Evolutionary conservation across 495 filamentous ascomycete species (phyloP).

Genomic region (Penicillium manginii): DNA sequence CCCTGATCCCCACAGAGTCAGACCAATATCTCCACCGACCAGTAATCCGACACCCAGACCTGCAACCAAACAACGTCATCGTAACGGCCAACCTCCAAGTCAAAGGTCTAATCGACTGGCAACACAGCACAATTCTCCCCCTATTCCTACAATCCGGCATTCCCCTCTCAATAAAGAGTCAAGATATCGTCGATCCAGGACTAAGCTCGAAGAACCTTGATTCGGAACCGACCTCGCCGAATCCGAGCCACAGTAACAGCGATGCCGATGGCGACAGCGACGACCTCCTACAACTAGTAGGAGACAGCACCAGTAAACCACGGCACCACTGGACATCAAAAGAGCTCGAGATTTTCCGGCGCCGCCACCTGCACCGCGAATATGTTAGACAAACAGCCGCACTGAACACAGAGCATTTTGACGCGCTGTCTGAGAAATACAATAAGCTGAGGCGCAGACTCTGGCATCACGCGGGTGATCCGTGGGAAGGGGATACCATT

Average conservation of each 20-base stretch:
- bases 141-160: constrained; percentile 24
- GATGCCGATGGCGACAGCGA: too few species aligned
- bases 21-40: constrained; percentile 13
- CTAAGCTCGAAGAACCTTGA: too few species aligned
- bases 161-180: constrained; percentile 26
- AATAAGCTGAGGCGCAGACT: constrained; percentile 25
- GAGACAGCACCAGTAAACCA: background rate
- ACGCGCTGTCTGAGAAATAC: constrained; percentile 23
- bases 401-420: constrained; percentile 21
- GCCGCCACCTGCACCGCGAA: constrained; percentile 29
- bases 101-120: constrained; percentile 29
- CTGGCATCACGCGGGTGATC: constrained; percentile 28
- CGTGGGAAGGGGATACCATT: constrained; percentile 34
- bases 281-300: background rate
- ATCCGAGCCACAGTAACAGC: too few species aligned
- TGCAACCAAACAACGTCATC: constrained; percentile 30
- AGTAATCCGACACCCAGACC: constrained; percentile 26
- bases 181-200: constrained; percentile 28
- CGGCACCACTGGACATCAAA: constrained; percentile 7
- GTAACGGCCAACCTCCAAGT: constrained; percentile 17
- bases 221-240: too few species aligned
- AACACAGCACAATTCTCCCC: constrained; percentile 21
- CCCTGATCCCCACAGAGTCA: constrained; percentile 4
- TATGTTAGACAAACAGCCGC: constrained; percentile 27
- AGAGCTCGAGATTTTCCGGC: too few species aligned